Percentiles rank a stretch among this genome's conserved stretches.
phyloP scores from a whole-genome alignment of 2,329 filamentous ascomycete species.

The Trematosphaeria pertusa region DNA sequence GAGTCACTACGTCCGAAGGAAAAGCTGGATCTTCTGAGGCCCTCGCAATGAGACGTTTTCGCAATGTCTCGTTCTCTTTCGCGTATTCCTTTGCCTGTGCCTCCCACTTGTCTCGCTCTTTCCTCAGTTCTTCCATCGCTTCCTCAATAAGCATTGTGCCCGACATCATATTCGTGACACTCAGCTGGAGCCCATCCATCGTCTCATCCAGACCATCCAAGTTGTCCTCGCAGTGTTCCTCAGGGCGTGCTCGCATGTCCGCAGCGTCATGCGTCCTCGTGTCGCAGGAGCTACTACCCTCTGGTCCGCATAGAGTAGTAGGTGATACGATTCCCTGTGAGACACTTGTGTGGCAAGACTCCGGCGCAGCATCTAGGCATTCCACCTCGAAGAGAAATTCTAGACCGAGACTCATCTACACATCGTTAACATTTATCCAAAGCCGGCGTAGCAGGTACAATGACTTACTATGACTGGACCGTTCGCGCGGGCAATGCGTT shows the following conservation, averaged over 20 bases:
- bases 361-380: too few relatives aligned
- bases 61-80: conserved; percentile 6
- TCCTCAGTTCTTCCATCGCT: conserved; percentile 7
- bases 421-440: too few relatives aligned
- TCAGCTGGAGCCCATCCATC: background rate
- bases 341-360: too few relatives aligned
- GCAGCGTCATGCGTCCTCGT: background rate
- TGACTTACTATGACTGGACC: too few relatives aligned
- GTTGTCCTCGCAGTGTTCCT: background rate
- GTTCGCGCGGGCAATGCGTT: too few relatives aligned
- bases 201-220: background rate
- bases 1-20: conserved; percentile 11
- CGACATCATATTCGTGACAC: background rate
- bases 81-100: conserved; percentile 5
- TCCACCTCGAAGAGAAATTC: too few relatives aligned
- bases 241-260: background rate
- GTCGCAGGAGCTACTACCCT: background rate
- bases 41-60: conserved; percentile 8
- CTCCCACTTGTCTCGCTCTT: conserved; percentile 12
- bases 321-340: too few relatives aligned
- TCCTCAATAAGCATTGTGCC: background rate
- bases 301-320: too few relatives aligned
- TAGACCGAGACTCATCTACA: too few relatives aligned
- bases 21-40: background rate
- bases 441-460: too few relatives aligned